Base-by-base conservation (phyloP, 441 rosid species). In the Populus trichocarpa region DNA sequence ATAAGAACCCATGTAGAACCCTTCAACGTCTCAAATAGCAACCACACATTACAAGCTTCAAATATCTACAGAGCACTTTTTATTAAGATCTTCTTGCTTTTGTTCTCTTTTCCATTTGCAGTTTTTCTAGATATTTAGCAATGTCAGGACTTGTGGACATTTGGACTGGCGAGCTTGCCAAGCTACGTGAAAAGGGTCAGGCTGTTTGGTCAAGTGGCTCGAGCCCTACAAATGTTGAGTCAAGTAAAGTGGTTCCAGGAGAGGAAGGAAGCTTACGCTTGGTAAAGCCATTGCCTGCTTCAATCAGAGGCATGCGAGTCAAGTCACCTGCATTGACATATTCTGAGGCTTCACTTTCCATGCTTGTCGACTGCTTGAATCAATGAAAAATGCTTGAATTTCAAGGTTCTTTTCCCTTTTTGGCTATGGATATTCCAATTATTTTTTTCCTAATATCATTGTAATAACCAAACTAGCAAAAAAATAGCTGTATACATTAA, bases 91-190 rank as follows among this genome's bases (percentile, higher is more conserved):
- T 28, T 28, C 4, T 28, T 28, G 30, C 32, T 30, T 30, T 30
- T 30, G 32, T 30, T 30, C 32, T 30, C 32, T 30, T 30, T 30
- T 30, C 32, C 32, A 30, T 30, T 4, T 30, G 32, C 32, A 3
- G 32, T 30, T 30, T 30, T 30, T 30, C 32, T 30, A 30, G 32
- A 76, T 67, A 46, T 33, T 70, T 68, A 23, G 50, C 3, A 0
- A 89, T 90, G 93, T 87, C 93, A 67, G 94, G 78, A 4, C 71
- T 86, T 10, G 85, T 84, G 61, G 94, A 90, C 76, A 87, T 79
- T 42, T 88, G 92, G 94, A 80, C 78, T 12, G 65, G 76, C 25
- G 87, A 86, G 84, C 8, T 66, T 3, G 81, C 84, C 74, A 86
- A 78, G 87, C 85, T 83, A 28, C 84, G 79, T 22, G 87, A 86